These are phyloP conservation scores for Bombardia bombarda DNA, from an alignment of 495 filamentous ascomycete genomes.

Conservation along the genomic window DNA sequence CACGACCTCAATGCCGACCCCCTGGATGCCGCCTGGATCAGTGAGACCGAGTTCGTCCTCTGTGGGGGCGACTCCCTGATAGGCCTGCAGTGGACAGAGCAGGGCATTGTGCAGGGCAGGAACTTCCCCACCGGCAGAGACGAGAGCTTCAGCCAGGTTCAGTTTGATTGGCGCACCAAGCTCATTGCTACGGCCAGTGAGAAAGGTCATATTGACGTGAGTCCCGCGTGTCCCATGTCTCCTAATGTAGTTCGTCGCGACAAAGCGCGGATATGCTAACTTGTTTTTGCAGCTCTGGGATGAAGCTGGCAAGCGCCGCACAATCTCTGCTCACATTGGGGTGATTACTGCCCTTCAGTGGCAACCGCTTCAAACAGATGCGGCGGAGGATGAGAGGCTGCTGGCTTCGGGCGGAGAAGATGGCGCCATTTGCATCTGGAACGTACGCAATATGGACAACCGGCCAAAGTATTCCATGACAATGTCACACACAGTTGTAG, in stretches of 20 bases:
- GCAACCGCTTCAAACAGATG: slow-evolving; percentile 36
- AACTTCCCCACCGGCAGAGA: slow-evolving; percentile 35
- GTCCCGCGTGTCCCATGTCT: too few relatives aligned
- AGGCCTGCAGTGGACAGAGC: slow-evolving; percentile 27
- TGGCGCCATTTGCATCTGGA: slow-evolving; percentile 62
- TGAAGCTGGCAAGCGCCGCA: slow-evolving; percentile 30
- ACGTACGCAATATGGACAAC: slow-evolving; percentile 45
- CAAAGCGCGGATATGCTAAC: background rate
- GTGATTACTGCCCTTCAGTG: slow-evolving; percentile 40
- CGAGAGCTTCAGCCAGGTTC: slow-evolving; percentile 36
- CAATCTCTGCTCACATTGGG: slow-evolving; percentile 43
- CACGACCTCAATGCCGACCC: slow-evolving; percentile 38
- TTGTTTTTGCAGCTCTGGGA: slow-evolving; percentile 40
- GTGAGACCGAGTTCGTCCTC: slow-evolving; percentile 47
- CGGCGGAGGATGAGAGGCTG: slow-evolving; percentile 37
- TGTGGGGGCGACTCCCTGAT: slow-evolving; percentile 49
- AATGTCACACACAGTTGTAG: slow-evolving; percentile 50
- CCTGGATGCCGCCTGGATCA: slow-evolving; percentile 54
- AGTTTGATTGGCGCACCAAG: slow-evolving; percentile 38
- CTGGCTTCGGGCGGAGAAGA: slow-evolving; percentile 50
- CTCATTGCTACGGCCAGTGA: slow-evolving; percentile 43
- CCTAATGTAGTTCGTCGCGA: too few relatives aligned
- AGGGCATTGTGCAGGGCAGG: slow-evolving; percentile 27
- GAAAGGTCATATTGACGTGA: slow-evolving; percentile 44
- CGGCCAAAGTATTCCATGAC: slow-evolving; percentile 51